Percentiles rank a stretch among this genome's conserved stretches.
phyloP scores from a whole-genome alignment of 768 basidiomycete genomes.

The Cyathus striatus region DNA sequence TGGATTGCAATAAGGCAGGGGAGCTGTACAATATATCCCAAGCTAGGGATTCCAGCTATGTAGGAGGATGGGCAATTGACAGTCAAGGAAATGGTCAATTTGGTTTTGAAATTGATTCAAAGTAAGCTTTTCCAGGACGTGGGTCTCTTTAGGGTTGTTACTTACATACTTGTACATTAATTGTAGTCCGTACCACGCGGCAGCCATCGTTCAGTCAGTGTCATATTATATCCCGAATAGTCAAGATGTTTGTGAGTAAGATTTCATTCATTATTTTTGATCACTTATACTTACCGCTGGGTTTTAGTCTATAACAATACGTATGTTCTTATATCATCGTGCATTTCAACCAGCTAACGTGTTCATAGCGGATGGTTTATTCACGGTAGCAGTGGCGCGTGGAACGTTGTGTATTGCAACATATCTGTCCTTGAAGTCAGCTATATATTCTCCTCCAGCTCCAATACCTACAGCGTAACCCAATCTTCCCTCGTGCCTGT shows the following conservation, averaged over 20 bases:
- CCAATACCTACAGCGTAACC: neutral
- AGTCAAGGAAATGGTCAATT: neutral
- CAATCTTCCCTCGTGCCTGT: neutral
- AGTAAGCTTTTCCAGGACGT: neutral
- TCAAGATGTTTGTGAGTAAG: neutral
- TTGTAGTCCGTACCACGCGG: neutral
- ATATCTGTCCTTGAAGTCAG: neutral
- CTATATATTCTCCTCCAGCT: neutral
- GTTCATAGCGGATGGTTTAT: neutral
- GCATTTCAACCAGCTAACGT: no score
- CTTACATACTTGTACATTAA: neutral
- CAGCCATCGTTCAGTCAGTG: neutral
- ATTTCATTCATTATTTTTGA: neutral
- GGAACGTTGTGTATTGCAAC: neutral
- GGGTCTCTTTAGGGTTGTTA: neutral
- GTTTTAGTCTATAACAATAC: neutral
- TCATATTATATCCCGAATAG: no score
- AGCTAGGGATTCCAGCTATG: neutral
- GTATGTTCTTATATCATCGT: no score
- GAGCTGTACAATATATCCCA: neutral
- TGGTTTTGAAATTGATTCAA: neutral
- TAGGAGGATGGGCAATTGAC: neutral
- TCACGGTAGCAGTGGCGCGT: neutral
- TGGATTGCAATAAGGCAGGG: neutral
- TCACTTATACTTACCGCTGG: neutral